Percentiles rank a stretch among this genome's conserved stretches.
phyloP scores from a whole-genome alignment of 495 filamentous ascomycete genomes.

The Penicillium simplicissimum region DNA sequence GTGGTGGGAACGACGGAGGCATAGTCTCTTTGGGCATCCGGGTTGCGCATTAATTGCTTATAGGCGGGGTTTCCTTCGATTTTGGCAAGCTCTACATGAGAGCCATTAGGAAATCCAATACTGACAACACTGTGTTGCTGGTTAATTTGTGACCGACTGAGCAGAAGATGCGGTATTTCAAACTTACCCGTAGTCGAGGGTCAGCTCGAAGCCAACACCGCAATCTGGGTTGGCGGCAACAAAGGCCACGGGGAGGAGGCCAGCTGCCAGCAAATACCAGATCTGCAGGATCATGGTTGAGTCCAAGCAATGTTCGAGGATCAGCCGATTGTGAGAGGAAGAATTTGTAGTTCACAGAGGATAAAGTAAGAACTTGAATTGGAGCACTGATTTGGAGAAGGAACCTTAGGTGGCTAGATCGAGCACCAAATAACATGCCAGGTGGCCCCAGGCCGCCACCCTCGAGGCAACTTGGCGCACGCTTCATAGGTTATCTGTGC shows the following conservation, averaged over 20 bases:
- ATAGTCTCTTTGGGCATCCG: background rate
- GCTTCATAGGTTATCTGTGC: background rate
- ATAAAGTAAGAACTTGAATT: background rate
- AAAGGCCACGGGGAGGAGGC: background rate
- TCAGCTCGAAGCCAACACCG: slow-evolving; percentile 1
- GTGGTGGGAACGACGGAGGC: background rate
- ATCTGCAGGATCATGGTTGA: background rate
- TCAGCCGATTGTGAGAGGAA: background rate
- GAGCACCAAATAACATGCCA: background rate
- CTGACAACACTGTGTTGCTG: background rate
- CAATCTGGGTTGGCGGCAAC: background rate
- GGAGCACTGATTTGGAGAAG: background rate
- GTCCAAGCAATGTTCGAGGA: background rate
- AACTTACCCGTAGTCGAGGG: background rate
- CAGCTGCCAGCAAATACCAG: background rate
- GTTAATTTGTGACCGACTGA: background rate
- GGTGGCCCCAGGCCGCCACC: background rate
- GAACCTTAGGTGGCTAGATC: too few species aligned
- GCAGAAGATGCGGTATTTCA: too few species aligned
- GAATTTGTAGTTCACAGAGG: too few species aligned
- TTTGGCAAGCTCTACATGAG: background rate
- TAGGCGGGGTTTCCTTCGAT: background rate
- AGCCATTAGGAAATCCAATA: background rate
- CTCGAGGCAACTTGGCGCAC: background rate
- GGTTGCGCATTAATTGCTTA: background rate